phyloP scores from a whole-genome alignment of 2,329 filamentous ascomycete species.

The Tolypocladium paradoxum region DNA sequence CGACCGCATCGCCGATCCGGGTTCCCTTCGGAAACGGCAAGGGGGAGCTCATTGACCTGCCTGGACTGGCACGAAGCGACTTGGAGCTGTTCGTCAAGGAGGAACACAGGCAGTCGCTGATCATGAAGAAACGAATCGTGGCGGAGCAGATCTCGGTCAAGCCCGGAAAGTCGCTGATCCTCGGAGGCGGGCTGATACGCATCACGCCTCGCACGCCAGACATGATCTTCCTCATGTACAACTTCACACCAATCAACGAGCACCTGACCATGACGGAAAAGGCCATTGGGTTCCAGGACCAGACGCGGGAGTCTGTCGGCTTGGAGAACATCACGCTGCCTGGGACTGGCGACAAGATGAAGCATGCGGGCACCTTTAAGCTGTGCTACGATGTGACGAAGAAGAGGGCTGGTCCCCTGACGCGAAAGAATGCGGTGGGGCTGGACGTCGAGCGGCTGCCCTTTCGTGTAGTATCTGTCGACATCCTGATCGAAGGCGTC shows the following conservation, averaged over 20 bases:
- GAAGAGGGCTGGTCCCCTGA: conserved; percentile 62
- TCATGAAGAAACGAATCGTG: conserved; percentile 68
- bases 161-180: conserved; percentile 65
- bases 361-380: conserved; percentile 62
- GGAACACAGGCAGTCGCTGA: conserved; percentile 52
- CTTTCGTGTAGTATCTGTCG: conserved; percentile 68
- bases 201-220: conserved; percentile 62
- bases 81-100: conserved; percentile 62
- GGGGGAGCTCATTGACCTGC: conserved; percentile 88
- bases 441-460: conserved; percentile 59
- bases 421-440: conserved; percentile 49
- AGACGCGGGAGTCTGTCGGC: conserved; percentile 43
- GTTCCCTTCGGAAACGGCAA: conserved; percentile 78
- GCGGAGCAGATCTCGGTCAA: conserved; percentile 66
- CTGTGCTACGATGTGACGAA: conserved; percentile 78
- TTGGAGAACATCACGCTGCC: conserved; percentile 54
- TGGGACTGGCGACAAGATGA: conserved; percentile 45
- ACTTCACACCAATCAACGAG: conserved; percentile 68
- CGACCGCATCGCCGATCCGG: conserved; percentile 88
- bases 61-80: conserved; percentile 66
- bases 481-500: conserved; percentile 83
- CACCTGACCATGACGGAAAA: conserved; percentile 76
- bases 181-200: conserved; percentile 71
- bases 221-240: conserved; percentile 64
- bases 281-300: conserved; percentile 60